Evolutionary conservation across 2,329 filamentous ascomycete species (phyloP).

Genomic region (Aspergillus amoenus): DNA sequence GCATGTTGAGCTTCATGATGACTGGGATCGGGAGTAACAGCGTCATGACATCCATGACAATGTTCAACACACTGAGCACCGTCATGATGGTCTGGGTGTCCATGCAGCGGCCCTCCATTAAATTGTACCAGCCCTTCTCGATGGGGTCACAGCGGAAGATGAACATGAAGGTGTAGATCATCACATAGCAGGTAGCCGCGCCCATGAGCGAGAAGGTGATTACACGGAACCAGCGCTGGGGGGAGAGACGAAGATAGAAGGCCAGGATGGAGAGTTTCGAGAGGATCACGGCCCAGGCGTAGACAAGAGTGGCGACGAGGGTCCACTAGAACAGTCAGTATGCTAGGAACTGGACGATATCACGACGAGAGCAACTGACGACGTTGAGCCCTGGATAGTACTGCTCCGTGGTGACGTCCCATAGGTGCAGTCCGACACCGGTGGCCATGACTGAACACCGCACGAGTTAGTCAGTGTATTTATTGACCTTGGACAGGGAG

Average conservation of each 20-base stretch:
- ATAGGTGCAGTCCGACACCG: neutral
- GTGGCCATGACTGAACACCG: neutral
- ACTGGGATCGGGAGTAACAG: neutral
- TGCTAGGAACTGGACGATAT: neutral
- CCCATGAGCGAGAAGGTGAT: neutral
- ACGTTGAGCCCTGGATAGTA: neutral
- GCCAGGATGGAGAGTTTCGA: neutral
- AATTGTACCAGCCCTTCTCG: neutral
- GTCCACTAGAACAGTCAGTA: neutral
- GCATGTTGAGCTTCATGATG: conserved; percentile 1
- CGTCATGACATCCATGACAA: neutral
- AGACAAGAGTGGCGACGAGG: neutral
- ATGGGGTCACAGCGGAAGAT: neutral
- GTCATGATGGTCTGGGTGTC: neutral
- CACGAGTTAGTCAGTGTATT: neutral
- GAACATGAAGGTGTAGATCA: neutral
- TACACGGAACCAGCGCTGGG: neutral
- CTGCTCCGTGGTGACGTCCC: neutral
- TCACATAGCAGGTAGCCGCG: neutral
- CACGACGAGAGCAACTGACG: neutral
- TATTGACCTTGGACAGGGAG: neutral
- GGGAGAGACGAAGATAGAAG: neutral
- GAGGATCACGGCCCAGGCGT: neutral
- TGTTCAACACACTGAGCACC: neutral
- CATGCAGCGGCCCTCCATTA: neutral